A percentile compares a stretch with the other conserved stretches of the same genome.
phyloP scores from a whole-genome alignment of 2,329 filamentous ascomycete genomes.

The Hirsutella rhossiliensis region DNA sequence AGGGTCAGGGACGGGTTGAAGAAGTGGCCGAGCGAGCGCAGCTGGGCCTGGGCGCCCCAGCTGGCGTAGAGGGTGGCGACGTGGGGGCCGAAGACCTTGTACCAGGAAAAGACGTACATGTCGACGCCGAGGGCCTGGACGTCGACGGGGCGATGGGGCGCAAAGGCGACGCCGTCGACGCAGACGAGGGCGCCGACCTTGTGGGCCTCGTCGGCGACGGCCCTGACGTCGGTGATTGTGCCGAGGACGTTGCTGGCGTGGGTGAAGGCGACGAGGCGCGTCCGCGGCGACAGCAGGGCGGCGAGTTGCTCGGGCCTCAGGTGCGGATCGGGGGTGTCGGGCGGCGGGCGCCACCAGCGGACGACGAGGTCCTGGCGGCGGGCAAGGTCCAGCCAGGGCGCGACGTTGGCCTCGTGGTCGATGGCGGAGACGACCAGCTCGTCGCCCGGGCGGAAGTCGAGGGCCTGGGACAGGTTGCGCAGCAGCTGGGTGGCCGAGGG shows the following conservation, averaged over 20 bases:
- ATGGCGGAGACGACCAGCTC: slow-evolving; percentile 60
- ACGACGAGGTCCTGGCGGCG: slow-evolving; percentile 44
- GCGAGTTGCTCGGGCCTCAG: slow-evolving; percentile 45
- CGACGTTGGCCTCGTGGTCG: slow-evolving; percentile 70
- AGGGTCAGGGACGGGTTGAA: slow-evolving; percentile 52
- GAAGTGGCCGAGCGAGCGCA: slow-evolving; percentile 50
- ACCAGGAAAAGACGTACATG: slow-evolving; percentile 72
- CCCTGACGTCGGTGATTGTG: slow-evolving; percentile 51
- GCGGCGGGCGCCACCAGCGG: slow-evolving; percentile 55
- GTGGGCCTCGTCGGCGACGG: slow-evolving; percentile 42
- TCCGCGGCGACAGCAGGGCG: slow-evolving; percentile 47
- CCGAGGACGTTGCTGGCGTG: slow-evolving; percentile 66
- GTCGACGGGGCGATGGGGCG: slow-evolving; percentile 60
- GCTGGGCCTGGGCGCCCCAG: slow-evolving; percentile 37
- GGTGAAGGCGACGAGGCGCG: slow-evolving; percentile 59
- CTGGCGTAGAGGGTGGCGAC: slow-evolving; percentile 59
- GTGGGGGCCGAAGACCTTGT: slow-evolving; percentile 73
- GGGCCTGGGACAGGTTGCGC: slow-evolving; percentile 51
- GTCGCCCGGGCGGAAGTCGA: slow-evolving; percentile 41
- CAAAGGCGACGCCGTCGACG: slow-evolving; percentile 67
- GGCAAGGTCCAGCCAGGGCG: slow-evolving; percentile 61
- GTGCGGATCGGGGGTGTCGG: slow-evolving; percentile 41
- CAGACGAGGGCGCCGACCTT: slow-evolving; percentile 43
- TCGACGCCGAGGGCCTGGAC: slow-evolving; percentile 58
- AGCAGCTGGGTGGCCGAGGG: slow-evolving; percentile 66